A percentile compares a stretch with the other conserved stretches of the same genome.
Evolutionary conservation across 2,329 filamentous ascomycete genomes (phyloP).

Genomic region (Ascochyta clinopodiicola): DNA sequence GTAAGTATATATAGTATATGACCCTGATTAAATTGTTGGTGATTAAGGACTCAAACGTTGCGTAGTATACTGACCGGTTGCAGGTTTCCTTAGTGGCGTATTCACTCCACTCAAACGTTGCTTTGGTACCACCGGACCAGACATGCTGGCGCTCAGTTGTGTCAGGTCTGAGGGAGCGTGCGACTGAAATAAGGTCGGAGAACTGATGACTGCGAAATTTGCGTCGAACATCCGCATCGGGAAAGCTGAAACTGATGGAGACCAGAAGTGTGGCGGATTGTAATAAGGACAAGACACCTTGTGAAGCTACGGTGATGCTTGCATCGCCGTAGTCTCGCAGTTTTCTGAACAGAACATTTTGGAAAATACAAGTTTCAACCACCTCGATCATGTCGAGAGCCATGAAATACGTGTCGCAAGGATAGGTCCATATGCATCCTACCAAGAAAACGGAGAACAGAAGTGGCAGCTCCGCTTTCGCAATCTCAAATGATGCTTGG

Average conservation of each 20-base stretch:
- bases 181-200: not conserved
- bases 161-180: not conserved
- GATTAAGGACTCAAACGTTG: not conserved
- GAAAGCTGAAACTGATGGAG: constrained; percentile 3
- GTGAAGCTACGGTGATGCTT: not conserved
- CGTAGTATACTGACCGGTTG: not conserved
- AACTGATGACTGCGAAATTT: constrained; percentile 1
- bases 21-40: not conserved
- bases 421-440: constrained; percentile 4
- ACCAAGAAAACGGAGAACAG: not conserved
- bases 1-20: constrained; percentile 3
- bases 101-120: not conserved
- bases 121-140: no score
- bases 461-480: not conserved
- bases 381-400: not conserved
- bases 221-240: not conserved
- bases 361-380: not conserved
- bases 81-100: not conserved
- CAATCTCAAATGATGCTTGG: not conserved
- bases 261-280: constrained; percentile 8
- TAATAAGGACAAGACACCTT: not conserved
- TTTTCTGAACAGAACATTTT: not conserved
- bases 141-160: not conserved
- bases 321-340: not conserved
- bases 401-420: constrained; percentile 9